phyloP scores from a whole-genome alignment of 768 basidiomycete species.

The Termitomyces sp. region DNA sequence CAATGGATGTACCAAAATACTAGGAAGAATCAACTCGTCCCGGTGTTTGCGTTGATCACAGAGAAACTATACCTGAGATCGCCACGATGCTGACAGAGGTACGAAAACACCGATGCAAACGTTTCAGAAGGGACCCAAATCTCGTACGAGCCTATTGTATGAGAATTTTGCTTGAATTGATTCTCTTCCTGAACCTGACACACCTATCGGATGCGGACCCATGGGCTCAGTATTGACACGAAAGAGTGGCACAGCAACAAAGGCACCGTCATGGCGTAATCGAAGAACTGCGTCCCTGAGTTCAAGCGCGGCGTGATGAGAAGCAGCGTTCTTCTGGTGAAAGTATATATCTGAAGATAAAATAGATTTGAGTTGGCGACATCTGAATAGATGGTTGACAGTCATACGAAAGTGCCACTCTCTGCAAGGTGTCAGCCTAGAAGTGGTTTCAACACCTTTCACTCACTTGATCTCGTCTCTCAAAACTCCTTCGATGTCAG shows the following conservation, averaged over 20 bases:
- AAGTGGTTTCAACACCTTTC: neutral
- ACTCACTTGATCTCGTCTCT: conserved; percentile 58
- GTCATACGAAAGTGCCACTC: conserved; percentile 77
- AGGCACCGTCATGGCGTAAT: conserved; percentile 68
- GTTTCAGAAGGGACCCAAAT: conserved; percentile 76
- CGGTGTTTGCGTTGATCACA: neutral
- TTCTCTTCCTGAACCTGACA: conserved; percentile 15
- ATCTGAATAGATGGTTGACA: neutral
- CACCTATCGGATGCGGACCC: conserved; percentile 74
- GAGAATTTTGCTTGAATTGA: neutral
- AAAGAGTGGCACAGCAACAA: conserved; percentile 72
- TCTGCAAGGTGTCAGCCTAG: conserved; percentile 24
- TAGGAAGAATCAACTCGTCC: conserved; percentile 18
- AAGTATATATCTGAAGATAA: conserved; percentile 65
- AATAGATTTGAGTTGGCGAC: neutral
- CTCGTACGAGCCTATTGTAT: conserved; percentile 58
- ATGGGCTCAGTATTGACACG: conserved; percentile 64
- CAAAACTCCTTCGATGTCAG: conserved; percentile 52
- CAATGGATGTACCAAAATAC: conserved; percentile 69
- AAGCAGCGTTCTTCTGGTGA: conserved; percentile 55
- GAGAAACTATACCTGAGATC: conserved; percentile 46
- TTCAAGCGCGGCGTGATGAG: conserved; percentile 59
- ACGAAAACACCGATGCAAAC: conserved; percentile 72
- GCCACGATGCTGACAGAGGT: conserved; percentile 63
- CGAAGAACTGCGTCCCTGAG: conserved; percentile 68